These are phyloP conservation scores for Crepidotus variabilis DNA, from an alignment of 768 basidiomycete species.

Conservation along the genomic window DNA sequence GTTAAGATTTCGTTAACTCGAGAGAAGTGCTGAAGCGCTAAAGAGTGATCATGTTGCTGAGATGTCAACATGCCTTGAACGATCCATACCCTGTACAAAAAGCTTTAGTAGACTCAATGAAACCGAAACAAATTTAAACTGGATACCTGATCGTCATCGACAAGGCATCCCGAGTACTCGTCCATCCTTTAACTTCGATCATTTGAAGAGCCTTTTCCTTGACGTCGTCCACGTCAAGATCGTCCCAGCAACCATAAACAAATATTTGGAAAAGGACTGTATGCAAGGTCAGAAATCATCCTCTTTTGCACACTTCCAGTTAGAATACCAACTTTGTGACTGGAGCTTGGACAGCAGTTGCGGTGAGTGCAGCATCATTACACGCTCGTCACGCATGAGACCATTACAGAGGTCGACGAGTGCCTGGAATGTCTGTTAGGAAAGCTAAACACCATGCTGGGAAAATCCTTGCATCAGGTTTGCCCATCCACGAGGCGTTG, in stretches of 20 bases:
- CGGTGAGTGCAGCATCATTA: not conserved
- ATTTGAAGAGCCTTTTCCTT: not conserved
- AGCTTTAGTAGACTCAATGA: not conserved
- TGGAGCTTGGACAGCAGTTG: not conserved
- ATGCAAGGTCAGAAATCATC: not conserved
- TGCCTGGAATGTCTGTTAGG: not conserved
- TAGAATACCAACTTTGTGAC: not conserved
- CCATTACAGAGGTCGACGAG: not conserved
- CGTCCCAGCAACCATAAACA: not conserved
- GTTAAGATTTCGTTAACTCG: not conserved
- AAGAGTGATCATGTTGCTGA: not conserved
- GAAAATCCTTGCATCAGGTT: not conserved
- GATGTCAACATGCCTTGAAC: not conserved
- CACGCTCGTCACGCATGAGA: not conserved
- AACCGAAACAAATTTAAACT: not conserved
- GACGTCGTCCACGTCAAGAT: not conserved
- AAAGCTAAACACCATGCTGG: not conserved
- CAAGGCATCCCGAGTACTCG: not conserved
- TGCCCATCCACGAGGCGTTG: not conserved
- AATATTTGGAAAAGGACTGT: not conserved
- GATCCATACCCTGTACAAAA: not conserved
- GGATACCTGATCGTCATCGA: not conserved
- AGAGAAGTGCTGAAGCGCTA: not conserved
- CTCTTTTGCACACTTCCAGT: not conserved
- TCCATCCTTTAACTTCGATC: not conserved